Evolutionary conservation across 139 green algal species (phyloP).

Genomic region (Chlamydomonas sphaeroides): DNA sequence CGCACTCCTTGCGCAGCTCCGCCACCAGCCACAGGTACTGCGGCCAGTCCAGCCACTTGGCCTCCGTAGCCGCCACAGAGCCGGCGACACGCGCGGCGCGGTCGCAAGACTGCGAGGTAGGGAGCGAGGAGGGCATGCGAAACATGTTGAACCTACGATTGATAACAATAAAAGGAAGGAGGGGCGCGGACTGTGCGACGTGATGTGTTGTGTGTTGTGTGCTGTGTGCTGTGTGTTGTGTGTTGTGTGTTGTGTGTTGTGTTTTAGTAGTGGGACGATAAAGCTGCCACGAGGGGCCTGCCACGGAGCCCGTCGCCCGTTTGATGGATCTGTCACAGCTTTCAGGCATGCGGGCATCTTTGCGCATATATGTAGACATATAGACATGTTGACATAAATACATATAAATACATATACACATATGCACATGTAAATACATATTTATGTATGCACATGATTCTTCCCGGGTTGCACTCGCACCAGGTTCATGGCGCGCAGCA

Average conservation of each 20-base stretch:
- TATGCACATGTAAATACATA: not conserved
- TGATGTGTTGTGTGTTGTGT: too few relatives aligned
- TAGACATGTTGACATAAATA: not conserved
- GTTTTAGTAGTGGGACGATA: too few relatives aligned
- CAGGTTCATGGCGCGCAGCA: constrained; percentile 1
- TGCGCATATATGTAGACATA: not conserved
- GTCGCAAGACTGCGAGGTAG: not conserved
- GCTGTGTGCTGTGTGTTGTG: too few relatives aligned
- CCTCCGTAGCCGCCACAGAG: constrained; percentile 40
- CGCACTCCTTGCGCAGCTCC: constrained; percentile 55
- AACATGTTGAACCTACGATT: too few relatives aligned
- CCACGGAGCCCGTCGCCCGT: too few relatives aligned
- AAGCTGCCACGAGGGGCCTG: too few relatives aligned
- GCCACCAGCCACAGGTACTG: constrained; percentile 65
- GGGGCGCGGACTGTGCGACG: too few relatives aligned
- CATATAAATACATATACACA: not conserved
- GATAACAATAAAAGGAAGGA: too few relatives aligned
- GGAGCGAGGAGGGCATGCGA: too few relatives aligned
- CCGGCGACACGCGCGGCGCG: not conserved
- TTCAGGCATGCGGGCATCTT: too few relatives aligned
- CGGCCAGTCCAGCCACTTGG: constrained; percentile 81
- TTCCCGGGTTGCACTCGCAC: not conserved
- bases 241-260: too few relatives aligned
- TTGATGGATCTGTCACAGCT: too few relatives aligned
- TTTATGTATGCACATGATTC: not conserved